Evolutionary conservation across 805 yeast genomes (phyloP), one percentile per base, ranked within the genome.

Genomic region (Ascoidea rubescens): DNA sequence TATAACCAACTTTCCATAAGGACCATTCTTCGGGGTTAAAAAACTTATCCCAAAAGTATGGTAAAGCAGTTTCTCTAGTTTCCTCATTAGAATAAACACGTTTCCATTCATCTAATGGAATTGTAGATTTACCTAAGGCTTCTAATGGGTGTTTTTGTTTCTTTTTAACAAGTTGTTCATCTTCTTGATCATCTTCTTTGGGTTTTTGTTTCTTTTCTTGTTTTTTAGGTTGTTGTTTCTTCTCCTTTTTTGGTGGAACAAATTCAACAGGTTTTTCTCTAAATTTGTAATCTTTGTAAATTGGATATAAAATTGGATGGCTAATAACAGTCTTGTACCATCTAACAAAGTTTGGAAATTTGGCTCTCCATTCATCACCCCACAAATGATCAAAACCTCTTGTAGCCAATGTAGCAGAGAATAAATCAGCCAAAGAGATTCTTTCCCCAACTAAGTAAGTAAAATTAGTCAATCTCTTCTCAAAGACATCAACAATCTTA

Each of bases 41-140:
- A 75, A 85, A 82, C 69, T 84, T 85, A 59, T 73, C 66, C 96
- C 96, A 93, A 90, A 91, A 93, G 90, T 91, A 93, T 69, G 98
- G 98, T 62, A 91, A 77, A 60, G 97, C 96, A 60, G 72, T 81
- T 68, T 80, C 83, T 74, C 97, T 87, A 68, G 98, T 91, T 65
- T 93, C 98, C 74, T 88, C 91, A 79, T 91, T 93, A 58, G 97
- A 89, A 84, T 93, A 91, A 60, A 73, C 73, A 76, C 96, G 85
- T 82, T 93, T 93, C 95, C 96, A 90, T 71, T 87, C 93, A 67
- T 91, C 97, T 58, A 91, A 64, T 56, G 79, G 71, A 62, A 82
- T 73, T 56, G 83, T 64, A 56, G 87, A 68, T 67, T 79, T 84
- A 63, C 93, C 95, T 58, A 91, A 80, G 55, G 75, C 73, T 69